These are phyloP conservation scores for Alnus glutinosa DNA, from an alignment of 306 rosid genomes.

Conservation along the genomic window DNA sequence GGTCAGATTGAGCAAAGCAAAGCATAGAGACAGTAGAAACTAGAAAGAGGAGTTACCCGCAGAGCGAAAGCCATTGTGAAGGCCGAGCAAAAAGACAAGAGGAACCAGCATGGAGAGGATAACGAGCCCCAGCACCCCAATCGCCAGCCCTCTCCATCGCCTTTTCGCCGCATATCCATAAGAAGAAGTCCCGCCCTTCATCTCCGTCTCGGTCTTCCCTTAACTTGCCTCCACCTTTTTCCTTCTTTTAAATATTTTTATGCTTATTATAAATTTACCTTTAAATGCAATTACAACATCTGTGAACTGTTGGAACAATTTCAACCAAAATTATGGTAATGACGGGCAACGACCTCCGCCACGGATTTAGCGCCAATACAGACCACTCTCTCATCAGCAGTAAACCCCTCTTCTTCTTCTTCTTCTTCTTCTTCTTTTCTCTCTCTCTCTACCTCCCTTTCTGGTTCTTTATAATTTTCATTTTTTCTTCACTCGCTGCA, in stretches of 20 bases:
- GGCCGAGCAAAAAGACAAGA: slow-evolving; percentile 88
- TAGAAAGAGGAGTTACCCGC: slow-evolving; percentile 43
- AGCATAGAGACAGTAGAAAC: background rate
- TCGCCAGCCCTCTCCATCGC: slow-evolving; percentile 84
- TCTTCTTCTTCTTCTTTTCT: too few species aligned
- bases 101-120: slow-evolving; percentile 97
- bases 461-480: too few species aligned
- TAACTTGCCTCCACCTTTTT: background rate
- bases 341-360: background rate
- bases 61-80: slow-evolving; percentile 87
- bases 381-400: background rate
- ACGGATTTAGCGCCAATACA: background rate
- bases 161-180: slow-evolving; percentile 61
- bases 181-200: slow-evolving; percentile 65
- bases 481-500: too few species aligned
- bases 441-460: background rate
- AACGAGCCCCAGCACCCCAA: slow-evolving; percentile 88
- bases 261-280: background rate
- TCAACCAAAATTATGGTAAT: background rate
- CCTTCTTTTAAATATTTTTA: background rate
- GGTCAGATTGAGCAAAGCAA: slow-evolving; percentile 14
- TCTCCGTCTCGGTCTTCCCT: slow-evolving; percentile 13
- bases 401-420: background rate
- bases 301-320: background rate
- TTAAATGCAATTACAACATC: background rate